Percentiles rank a stretch among this genome's conserved stretches.
phyloP scores from a whole-genome alignment of 495 filamentous ascomycete species.

The Cladorrhinum samala region DNA sequence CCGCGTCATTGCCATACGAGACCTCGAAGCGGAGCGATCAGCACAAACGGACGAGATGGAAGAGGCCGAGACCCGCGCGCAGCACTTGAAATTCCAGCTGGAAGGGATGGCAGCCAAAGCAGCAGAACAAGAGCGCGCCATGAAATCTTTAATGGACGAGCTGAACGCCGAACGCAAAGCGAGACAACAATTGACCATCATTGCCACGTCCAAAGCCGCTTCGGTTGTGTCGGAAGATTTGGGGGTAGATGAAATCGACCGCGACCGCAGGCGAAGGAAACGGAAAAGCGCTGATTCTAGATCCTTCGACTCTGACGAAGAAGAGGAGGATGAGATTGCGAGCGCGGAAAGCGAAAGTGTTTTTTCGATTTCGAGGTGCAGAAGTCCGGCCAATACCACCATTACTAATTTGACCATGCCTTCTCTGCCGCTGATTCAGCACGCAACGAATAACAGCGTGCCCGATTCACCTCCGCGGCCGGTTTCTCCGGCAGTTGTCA shows the following conservation, averaged over 20 bases:
- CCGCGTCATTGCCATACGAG: conserved; percentile 52
- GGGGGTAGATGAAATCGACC: conserved; percentile 45
- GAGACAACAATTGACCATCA: conserved; percentile 3
- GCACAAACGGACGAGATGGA: conserved; percentile 67
- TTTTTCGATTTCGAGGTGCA: conserved; percentile 57
- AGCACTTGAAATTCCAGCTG: conserved; percentile 65
- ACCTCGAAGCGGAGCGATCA: conserved; percentile 55
- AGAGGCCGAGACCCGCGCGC: conserved; percentile 61
- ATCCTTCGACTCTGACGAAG: conserved; percentile 34
- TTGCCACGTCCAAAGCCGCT: conserved; percentile 6
- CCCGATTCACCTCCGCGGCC: not conserved
- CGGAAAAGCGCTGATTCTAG: conserved; percentile 44
- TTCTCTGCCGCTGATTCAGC: conserved; percentile 7
- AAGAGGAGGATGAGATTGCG: conserved; percentile 52
- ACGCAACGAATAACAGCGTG: not conserved
- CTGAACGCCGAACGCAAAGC: conserved; percentile 53
- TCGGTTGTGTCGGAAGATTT: conserved; percentile 45
- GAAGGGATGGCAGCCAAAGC: conserved; percentile 69
- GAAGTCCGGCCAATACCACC: conserved; percentile 39
- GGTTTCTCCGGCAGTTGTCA: no score
- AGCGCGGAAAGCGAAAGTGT: conserved; percentile 54
- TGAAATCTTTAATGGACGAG: conserved; percentile 58
- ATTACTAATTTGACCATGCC: not conserved
- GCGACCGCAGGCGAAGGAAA: conserved; percentile 35
- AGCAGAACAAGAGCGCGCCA: conserved; percentile 56